Evolutionary conservation across 1,284 basidiomycete genomes (phyloP), one percentile per base, ranked within the genome.

Genomic region (Cryptococcus floricola): DNA sequence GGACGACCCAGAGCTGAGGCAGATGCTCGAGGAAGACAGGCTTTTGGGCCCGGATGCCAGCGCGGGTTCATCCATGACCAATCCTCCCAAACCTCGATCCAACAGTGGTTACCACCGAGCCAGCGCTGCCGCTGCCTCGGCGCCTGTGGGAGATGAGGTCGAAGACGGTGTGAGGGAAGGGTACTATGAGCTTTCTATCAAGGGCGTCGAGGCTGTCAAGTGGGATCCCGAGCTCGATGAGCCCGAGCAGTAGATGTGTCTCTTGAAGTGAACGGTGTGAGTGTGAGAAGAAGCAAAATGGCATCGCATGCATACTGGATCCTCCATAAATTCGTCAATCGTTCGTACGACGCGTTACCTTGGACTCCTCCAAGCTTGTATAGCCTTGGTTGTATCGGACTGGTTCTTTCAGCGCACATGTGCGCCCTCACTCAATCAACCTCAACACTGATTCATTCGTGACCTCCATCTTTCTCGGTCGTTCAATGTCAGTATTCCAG

Each of bases 111-210:
- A 44, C 39, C 45, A 34, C 34, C 43, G 44, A 31, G 23, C 5
- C 16, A 9, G 49, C 14, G 12, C 38, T 14, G 23, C 41, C 13
- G 18, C 46, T 48, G 53, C 19, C n/a, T 28, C 46, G n/a, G 10
- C 25, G 34, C 48, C n/a, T 25, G 56, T 49, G 2, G 45, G 25
- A 12, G 16, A n/a, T n/a, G 45, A 41, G 23, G 28, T 48, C 5
- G 3, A 34, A 8, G 42, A 39, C 12, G 52, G 59, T 16, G 53
- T 55, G 13, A 52, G 60, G 10, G 71, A 75, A 53, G 77, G 76
- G n/a, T 77, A 76, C 60, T 80, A 75, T 57, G 79, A 80, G 65
- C 63, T 80, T 16, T 77, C 77, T 45, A 55, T 80, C 9, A 68
- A 74, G 52, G 69, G 66, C 41, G 75, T 79, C 10, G 65, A 76